These are phyloP conservation scores for Neoascochyta sp. DNA, from an alignment of 2,329 filamentous ascomycete genomes.

Conservation along the genomic window DNA sequence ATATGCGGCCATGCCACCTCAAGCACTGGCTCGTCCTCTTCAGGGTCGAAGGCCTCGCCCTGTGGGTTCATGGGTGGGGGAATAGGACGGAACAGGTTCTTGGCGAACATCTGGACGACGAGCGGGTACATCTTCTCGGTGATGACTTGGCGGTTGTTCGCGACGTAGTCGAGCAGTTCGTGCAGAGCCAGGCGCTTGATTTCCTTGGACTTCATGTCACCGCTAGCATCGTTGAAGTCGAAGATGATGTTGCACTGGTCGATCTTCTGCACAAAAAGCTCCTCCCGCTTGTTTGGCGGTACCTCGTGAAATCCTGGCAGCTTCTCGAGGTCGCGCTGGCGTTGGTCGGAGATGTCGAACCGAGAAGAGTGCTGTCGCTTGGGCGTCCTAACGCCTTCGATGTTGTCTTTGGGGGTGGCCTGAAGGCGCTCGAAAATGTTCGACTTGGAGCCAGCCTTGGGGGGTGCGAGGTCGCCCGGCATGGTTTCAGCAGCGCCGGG, in stretches of 20 bases:
- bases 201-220: slow-evolving; percentile 99
- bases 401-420: slow-evolving; percentile 91
- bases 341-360: slow-evolving; percentile 94
- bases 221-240: slow-evolving; percentile 97
- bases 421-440: slow-evolving; percentile 84
- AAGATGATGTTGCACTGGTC: slow-evolving; percentile 99
- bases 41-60: slow-evolving; percentile 95
- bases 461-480: slow-evolving; percentile 93
- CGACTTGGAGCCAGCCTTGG: slow-evolving; percentile 87
- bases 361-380: slow-evolving; percentile 96
- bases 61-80: slow-evolving; percentile 96
- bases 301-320: slow-evolving; percentile 97
- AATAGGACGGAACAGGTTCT: slow-evolving; percentile 96
- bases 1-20: slow-evolving; percentile 99
- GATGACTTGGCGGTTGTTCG: slow-evolving; percentile 97
- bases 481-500: slow-evolving; percentile 95
- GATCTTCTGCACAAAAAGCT: slow-evolving; percentile 99
- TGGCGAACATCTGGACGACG: slow-evolving; percentile 98
- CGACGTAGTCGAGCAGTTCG: slow-evolving; percentile 94
- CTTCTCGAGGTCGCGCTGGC: slow-evolving; percentile 87
- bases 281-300: slow-evolving; percentile 86
- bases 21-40: slow-evolving; percentile 95
- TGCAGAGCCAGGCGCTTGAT: slow-evolving; percentile 96
- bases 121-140: slow-evolving; percentile 98
- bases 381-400: slow-evolving; percentile 89